phyloP scores from a whole-genome alignment of 2,329 filamentous ascomycete genomes.

The Zymoseptoria brevis region DNA sequence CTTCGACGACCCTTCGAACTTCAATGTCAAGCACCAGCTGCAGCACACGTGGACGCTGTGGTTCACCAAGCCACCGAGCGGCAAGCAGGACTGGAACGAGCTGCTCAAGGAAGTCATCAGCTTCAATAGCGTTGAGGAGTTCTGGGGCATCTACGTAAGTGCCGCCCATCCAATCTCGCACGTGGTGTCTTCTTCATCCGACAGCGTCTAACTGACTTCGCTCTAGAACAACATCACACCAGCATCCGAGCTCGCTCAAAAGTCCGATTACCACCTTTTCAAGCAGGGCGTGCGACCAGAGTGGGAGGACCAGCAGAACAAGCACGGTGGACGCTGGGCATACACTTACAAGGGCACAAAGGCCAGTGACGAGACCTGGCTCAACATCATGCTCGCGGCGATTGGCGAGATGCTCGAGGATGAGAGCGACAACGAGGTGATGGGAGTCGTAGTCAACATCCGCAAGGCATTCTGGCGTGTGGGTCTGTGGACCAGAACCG shows the following conservation, averaged over 20 bases:
- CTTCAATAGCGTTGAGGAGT: conserved; percentile 97
- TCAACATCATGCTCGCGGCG: conserved; percentile 91
- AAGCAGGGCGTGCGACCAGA: conserved; percentile 94
- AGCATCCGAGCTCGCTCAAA: conserved; percentile 88
- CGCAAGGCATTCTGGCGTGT: conserved; percentile 97
- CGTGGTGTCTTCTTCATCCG: not conserved
- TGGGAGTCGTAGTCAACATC: conserved; percentile 98
- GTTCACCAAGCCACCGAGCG: conserved; percentile 97
- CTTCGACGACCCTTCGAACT: conserved; percentile 97
- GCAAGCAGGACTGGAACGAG: conserved; percentile 97
- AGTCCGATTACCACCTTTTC: conserved; percentile 99
- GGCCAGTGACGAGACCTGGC: conserved; percentile 95
- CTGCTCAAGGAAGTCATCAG: conserved; percentile 97
- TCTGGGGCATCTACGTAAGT: conserved; percentile 98
- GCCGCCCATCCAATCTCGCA: conserved; percentile 1
- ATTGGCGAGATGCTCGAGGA: conserved; percentile 97
- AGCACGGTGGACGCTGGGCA: conserved; percentile 98
- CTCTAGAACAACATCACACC: conserved; percentile 93
- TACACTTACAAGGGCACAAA: conserved; percentile 96
- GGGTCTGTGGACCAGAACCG: conserved; percentile 92
- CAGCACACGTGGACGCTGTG: conserved; percentile 98
- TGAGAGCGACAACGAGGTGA: conserved; percentile 91
- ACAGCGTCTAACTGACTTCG: conserved; percentile 7
- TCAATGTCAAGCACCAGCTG: conserved; percentile 98
- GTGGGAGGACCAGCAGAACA: conserved; percentile 98